Evolutionary conservation across 768 basidiomycete genomes (phyloP).

Genomic region (Suillus hirtellus): DNA sequence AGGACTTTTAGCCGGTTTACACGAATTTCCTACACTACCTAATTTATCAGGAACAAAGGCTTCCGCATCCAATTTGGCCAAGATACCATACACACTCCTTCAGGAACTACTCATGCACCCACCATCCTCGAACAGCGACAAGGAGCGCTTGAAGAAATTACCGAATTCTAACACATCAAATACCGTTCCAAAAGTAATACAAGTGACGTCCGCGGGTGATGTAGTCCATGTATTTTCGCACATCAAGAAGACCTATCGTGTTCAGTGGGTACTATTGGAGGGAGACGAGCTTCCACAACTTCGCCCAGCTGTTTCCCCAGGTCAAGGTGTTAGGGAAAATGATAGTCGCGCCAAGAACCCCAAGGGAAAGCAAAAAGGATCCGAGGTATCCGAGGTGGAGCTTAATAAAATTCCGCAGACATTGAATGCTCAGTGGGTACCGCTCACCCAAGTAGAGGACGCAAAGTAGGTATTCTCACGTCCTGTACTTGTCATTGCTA

Average conservation of each 20-base stretch:
- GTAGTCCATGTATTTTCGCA: slow-evolving; percentile 88
- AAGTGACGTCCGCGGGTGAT: slow-evolving; percentile 56
- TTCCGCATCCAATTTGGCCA: slow-evolving; percentile 32
- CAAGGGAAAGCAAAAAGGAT: slow-evolving; percentile 18
- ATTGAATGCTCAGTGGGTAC: slow-evolving; percentile 49
- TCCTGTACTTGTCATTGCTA: neutral
- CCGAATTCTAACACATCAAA: neutral
- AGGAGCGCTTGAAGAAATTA: slow-evolving; percentile 3
- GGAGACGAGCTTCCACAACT: slow-evolving; percentile 40
- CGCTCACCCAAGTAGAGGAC: slow-evolving; percentile 51
- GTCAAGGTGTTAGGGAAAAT: slow-evolving; percentile 9
- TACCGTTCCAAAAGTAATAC: slow-evolving; percentile 29
- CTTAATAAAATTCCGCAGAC: slow-evolving; percentile 1
- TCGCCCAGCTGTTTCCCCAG: slow-evolving; percentile 12
- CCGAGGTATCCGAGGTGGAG: slow-evolving; percentile 18
- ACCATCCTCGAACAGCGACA: slow-evolving; percentile 19
- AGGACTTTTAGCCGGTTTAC: slow-evolving; percentile 90
- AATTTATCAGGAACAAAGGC: slow-evolving; percentile 48
- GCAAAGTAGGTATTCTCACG: slow-evolving; percentile 54
- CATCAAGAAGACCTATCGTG: slow-evolving; percentile 81
- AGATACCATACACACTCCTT: slow-evolving; percentile 39
- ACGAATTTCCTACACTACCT: slow-evolving; percentile 77
- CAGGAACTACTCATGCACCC: slow-evolving; percentile 39
- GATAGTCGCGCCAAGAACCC: slow-evolving; percentile 12
- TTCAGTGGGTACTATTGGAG: slow-evolving; percentile 68